Evolutionary conservation across 176 grass and related monocot genomes (phyloP), one percentile per base, ranked within the genome.

Genomic region (Bonia amplexicaulis): DNA sequence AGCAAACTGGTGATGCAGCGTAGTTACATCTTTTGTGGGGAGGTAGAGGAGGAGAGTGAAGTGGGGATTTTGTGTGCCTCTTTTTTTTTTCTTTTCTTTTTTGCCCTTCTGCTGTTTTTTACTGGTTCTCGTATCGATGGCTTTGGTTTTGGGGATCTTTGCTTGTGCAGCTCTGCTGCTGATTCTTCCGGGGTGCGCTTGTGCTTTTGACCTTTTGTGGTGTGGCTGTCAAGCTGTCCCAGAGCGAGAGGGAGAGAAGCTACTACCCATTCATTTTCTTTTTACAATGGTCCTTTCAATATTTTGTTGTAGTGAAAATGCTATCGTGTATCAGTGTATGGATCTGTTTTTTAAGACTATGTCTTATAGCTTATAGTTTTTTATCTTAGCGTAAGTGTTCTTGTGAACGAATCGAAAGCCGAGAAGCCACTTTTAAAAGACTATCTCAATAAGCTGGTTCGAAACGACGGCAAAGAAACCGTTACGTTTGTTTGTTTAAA

Each of bases 1-100:
- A 64, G 51, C 52, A 78, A 83, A 77, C 89, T n/a, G 69, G 67
- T 70, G 92, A 91, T 23, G 72, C 85, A 73, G 88, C 62, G 83
- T 22, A 19, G 81, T 49, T 86, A 82, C 82, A 70, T 66, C 83
- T 81, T 67, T 81, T 67, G 63, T 14, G 67, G 81, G 41, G 67
- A 39, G 83, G 62, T 7, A 66, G 88, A 31, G 89, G 85, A 40
- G 74, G 27, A 58, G 73, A 86, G 84, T 86, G 84, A 86, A 66
- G 84, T 84, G 79, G 84, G 81, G 90, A 92, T 90, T 87, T 87
- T 84, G 40, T 31, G 59, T 7, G 72, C 13, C 17, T 53, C 33
- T 78, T 77, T 58, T 78, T 17, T 13, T 2, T 71, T 26, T 77
- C 58, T 78, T 17, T 13, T 2, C 64, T 26, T 85, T 39, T 37